phyloP scores from a whole-genome alignment of 73 alveolate genomes.

The Blepharisma japonicum region DNA sequence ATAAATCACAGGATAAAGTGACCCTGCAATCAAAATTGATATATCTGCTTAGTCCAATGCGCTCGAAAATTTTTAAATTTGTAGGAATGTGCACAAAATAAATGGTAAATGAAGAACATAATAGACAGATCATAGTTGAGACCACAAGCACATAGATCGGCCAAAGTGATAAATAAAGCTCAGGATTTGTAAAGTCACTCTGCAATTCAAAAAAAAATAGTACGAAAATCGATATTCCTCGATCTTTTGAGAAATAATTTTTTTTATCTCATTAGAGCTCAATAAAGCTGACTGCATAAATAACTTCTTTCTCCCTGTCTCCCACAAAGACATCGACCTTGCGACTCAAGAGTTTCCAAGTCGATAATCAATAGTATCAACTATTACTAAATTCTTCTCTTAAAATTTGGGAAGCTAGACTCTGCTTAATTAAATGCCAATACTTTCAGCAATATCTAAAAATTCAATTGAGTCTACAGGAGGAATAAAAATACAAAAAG shows the following conservation, averaged over 20 bases:
- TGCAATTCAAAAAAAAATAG: not conserved
- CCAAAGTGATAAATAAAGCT: not conserved
- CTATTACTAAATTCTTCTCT: not conserved
- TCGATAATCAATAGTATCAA: not conserved
- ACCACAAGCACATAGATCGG: conserved; percentile 68
- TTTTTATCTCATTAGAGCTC: not conserved
- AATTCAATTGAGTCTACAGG: not conserved
- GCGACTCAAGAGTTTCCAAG: not conserved
- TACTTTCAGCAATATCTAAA: not conserved
- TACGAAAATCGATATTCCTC: not conserved
- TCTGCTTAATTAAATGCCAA: not conserved
- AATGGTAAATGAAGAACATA: conserved; percentile 58
- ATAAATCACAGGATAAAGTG: conserved; percentile 67
- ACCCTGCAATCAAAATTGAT: conserved; percentile 73
- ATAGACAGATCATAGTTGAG: conserved; percentile 69
- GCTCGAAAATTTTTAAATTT: conserved; percentile 38
- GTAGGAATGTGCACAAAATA: conserved; percentile 44
- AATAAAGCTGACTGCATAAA: not conserved
- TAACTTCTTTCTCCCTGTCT: not conserved
- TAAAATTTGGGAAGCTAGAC: not conserved
- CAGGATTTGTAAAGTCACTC: not conserved
- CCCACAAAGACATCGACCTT: not conserved
- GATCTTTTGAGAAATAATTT: too few relatives aligned
- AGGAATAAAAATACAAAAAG: not conserved
- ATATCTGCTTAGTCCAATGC: conserved; percentile 86